A percentile compares a stretch with the other conserved stretches of the same genome.
Evolutionary conservation across 176 grass and related monocot species (phyloP).

Genomic region (Zea luxurians): DNA sequence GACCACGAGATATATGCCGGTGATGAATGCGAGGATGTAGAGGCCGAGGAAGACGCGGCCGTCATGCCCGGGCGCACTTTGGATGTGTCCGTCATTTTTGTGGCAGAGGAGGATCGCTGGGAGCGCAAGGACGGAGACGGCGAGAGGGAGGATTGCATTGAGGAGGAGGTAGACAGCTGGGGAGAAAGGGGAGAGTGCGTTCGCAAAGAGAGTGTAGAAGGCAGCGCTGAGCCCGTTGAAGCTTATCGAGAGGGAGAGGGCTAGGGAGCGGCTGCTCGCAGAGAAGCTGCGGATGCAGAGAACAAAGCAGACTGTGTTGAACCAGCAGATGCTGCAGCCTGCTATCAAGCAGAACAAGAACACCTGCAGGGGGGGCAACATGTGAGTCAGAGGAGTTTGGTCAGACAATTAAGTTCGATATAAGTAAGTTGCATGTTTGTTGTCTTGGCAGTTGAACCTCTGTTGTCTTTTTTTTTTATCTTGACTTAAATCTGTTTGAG

Average conservation of each 20-base stretch:
- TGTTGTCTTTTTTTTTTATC: neutral
- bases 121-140: conserved; percentile 55
- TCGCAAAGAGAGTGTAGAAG: conserved; percentile 66
- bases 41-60: conserved; percentile 61
- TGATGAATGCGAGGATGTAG: conserved; percentile 70
- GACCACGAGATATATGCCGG: conserved; percentile 67
- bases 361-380: conserved; percentile 44
- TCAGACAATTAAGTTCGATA: neutral
- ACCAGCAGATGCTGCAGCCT: conserved; percentile 95
- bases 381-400: neutral
- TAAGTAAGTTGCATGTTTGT: neutral
- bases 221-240: conserved; percentile 90
- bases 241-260: conserved; percentile 85
- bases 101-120: conserved; percentile 60
- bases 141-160: conserved; percentile 66
- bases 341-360: conserved; percentile 81
- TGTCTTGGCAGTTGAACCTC: neutral
- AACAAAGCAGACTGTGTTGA: conserved; percentile 98
- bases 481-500: neutral
- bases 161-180: conserved; percentile 78
- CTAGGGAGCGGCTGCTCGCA: conserved; percentile 56
- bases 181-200: conserved; percentile 48
- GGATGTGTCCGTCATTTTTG: conserved; percentile 42
- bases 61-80: conserved; percentile 40
- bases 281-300: conserved; percentile 84